phyloP scores from a whole-genome alignment of 1,284 basidiomycete species.

The Cutaneotrichosporon sp. region DNA sequence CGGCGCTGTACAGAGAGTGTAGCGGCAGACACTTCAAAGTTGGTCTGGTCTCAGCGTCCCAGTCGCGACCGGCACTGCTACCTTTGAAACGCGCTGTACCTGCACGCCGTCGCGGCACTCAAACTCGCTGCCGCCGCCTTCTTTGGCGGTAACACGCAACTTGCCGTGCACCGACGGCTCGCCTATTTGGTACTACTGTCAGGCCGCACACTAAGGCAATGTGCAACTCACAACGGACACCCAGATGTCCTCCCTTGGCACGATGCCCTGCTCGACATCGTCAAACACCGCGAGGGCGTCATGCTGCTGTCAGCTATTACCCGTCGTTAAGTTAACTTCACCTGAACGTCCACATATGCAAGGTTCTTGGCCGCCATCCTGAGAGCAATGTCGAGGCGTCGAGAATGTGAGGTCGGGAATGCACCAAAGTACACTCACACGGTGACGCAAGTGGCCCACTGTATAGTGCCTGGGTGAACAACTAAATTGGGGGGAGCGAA shows the following conservation, averaged over 20 bases:
- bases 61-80: not conserved
- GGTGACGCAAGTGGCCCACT: not conserved
- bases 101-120: slow-evolving; percentile 30
- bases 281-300: slow-evolving; percentile 46
- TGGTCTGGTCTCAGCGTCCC: slow-evolving; percentile 24
- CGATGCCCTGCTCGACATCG: slow-evolving; percentile 44
- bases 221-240: slow-evolving; percentile 39
- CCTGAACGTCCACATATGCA: slow-evolving; percentile 46
- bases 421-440: not conserved
- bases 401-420: not conserved
- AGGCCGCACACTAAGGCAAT: not conserved
- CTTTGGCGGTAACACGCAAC: slow-evolving; percentile 28
- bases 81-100: slow-evolving; percentile 33
- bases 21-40: slow-evolving; percentile 33
- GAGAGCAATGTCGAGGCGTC: not conserved
- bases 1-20: slow-evolving; percentile 21
- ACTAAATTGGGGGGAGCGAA: not conserved
- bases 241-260: slow-evolving; percentile 43
- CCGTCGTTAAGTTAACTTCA: slow-evolving; percentile 17
- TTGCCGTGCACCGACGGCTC: slow-evolving; percentile 41
- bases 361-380: slow-evolving; percentile 17
- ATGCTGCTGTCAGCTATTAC: slow-evolving; percentile 30
- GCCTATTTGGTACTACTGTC: slow-evolving; percentile 36
- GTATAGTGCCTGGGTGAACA: not conserved
- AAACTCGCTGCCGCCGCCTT: slow-evolving; percentile 21